phyloP scores from a whole-genome alignment of 331 rosid species.

The Malus hybrid region DNA sequence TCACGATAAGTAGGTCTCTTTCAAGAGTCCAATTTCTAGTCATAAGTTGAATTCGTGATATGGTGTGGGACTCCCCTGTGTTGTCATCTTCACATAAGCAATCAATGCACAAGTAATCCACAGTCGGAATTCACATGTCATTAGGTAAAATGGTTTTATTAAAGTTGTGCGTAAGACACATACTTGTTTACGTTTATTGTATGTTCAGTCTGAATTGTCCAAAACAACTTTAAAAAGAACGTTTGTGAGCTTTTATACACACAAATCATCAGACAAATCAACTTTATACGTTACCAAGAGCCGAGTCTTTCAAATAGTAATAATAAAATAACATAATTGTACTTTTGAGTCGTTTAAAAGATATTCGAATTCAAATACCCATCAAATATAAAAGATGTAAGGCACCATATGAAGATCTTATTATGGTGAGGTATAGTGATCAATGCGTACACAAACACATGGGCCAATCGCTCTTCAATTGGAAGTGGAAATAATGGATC shows the following conservation, averaged over 20 bases:
- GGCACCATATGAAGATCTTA: too few species aligned
- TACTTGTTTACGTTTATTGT: not conserved
- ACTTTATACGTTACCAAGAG: too few species aligned
- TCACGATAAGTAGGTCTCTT: not conserved
- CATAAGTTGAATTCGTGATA: not conserved
- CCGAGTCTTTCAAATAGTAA: not conserved
- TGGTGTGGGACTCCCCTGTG: not conserved
- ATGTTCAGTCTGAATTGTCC: not conserved
- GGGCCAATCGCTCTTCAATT: not conserved
- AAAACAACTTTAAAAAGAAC: not conserved
- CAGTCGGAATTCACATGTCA: not conserved
- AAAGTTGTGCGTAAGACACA: not conserved
- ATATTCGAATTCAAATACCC: too few species aligned
- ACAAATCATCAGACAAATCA: fast-evolving
- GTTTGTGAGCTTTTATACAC: not conserved
- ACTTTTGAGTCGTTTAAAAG: too few species aligned
- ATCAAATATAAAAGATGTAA: too few species aligned
- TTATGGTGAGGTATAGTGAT: too few species aligned
- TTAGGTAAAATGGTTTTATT: not conserved
- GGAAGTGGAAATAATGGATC: not conserved
- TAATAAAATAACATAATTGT: too few species aligned
- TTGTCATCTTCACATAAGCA: not conserved
- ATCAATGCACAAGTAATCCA: not conserved
- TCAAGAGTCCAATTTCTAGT: not conserved
- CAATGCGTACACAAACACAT: not conserved